These are phyloP conservation scores for Artemisia argyi DNA, from an alignment of 129 eudicot species.

Conservation along the genomic window DNA sequence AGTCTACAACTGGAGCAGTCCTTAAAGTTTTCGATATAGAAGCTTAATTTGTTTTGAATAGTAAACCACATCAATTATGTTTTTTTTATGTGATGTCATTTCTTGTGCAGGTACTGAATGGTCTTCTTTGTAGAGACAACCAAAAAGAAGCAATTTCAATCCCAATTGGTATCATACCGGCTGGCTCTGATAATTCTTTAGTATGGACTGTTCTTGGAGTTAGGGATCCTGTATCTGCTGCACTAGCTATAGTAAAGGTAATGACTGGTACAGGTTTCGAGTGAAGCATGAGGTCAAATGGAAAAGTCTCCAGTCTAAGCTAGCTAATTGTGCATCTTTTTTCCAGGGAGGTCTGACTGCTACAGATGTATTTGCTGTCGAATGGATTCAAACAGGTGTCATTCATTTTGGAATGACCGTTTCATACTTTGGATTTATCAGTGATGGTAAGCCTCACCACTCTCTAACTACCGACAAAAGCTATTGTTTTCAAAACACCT, in stretches of 20 bases:
- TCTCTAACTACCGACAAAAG: background rate
- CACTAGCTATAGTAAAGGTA: conserved; percentile 96
- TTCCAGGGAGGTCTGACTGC: conserved; percentile 98
- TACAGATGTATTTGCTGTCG: conserved; percentile 95
- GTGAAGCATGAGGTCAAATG: conserved; percentile 11
- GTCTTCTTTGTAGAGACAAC: conserved; percentile 86
- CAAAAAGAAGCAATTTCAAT: conserved; percentile 94
- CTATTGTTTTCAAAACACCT: no score
- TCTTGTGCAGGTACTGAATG: conserved; percentile 78
- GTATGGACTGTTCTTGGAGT: conserved; percentile 99
- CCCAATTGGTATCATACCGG: conserved; percentile 97
- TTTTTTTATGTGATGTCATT: conserved; percentile 15
- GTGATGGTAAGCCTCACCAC: conserved; percentile 72
- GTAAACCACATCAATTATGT: background rate
- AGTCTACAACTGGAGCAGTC: conserved; percentile 7
- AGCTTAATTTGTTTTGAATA: background rate
- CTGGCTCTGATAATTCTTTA: conserved; percentile 98
- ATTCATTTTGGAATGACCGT: conserved; percentile 97
- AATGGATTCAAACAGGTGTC: conserved; percentile 88
- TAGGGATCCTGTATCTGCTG: conserved; percentile 94
- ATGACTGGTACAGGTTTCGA: conserved; percentile 4
- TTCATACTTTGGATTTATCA: conserved; percentile 88
- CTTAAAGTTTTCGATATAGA: background rate
- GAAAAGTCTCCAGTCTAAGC: background rate
- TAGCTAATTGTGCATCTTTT: conserved; percentile 22